Conservation (phyloP, 345 rosid genomes). For the Rhizophora mangle region DNA sequence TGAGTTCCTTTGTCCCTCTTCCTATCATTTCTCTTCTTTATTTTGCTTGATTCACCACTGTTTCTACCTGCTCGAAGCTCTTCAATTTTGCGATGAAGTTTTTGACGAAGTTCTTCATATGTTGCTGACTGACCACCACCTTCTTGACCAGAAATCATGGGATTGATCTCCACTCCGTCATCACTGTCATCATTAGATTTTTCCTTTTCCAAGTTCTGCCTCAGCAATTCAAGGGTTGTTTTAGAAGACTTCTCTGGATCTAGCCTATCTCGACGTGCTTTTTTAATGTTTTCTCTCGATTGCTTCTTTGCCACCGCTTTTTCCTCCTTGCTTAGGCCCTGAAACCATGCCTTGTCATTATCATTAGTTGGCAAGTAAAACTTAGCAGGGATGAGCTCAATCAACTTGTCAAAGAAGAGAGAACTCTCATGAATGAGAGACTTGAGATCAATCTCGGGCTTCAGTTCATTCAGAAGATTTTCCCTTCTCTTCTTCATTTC, state of each 20-base stretch:
- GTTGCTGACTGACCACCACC: slow-evolving; percentile 45
- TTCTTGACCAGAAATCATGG: slow-evolving; percentile 33
- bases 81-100: slow-evolving; percentile 62
- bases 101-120: slow-evolving; percentile 72
- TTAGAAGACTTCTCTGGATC: slow-evolving; percentile 60
- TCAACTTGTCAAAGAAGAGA: slow-evolving; percentile 61
- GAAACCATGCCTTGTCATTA: slow-evolving; percentile 69
- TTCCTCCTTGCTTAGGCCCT: slow-evolving; percentile 69
- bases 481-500: slow-evolving; percentile 50
- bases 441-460: slow-evolving; percentile 35
- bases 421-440: slow-evolving; percentile 47
- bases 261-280: slow-evolving; percentile 71
- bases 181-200: slow-evolving; percentile 31
- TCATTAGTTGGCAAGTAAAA: slow-evolving; percentile 74
- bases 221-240: slow-evolving; percentile 66
- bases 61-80: slow-evolving; percentile 62
- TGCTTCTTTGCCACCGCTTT: slow-evolving; percentile 65
- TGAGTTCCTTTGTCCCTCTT: slow-evolving; percentile 23
- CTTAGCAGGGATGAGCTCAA: slow-evolving; percentile 84
- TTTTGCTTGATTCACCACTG: slow-evolving; percentile 25
- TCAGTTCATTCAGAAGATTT: slow-evolving; percentile 11
- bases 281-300: slow-evolving; percentile 64
- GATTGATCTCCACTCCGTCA: slow-evolving; percentile 41
- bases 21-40: slow-evolving; percentile 26
- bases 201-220: slow-evolving; percentile 63